phyloP scores from a whole-genome alignment of 139 green algal species.

The Chlamydomonas eustigma region DNA sequence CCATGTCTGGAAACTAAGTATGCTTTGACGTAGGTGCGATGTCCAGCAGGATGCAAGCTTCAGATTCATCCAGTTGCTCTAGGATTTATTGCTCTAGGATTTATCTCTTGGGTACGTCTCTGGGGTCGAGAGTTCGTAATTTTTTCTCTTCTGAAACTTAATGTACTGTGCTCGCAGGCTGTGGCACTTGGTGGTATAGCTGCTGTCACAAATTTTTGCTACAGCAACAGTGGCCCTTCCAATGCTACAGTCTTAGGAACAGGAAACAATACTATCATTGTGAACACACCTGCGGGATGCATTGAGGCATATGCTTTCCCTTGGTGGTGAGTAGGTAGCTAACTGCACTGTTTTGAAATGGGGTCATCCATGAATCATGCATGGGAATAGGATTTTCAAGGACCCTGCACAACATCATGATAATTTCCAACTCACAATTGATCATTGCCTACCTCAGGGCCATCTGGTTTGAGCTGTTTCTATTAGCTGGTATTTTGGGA shows the following conservation, averaged over 20 bases:
- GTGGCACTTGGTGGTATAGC: constrained; percentile 13
- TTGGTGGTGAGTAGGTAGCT: not conserved
- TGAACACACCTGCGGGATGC: not conserved
- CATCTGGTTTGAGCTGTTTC: constrained; percentile 20
- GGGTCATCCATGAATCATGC: too few relatives aligned
- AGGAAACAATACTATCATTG: not conserved
- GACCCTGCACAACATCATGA: too few relatives aligned
- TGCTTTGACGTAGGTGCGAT: not conserved
- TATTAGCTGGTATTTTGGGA: constrained; percentile 13
- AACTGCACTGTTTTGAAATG: too few relatives aligned
- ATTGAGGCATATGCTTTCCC: not conserved
- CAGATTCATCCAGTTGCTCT: constrained; percentile 16
- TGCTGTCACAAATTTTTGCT: constrained; percentile 16
- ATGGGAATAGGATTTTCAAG: too few relatives aligned
- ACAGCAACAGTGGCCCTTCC: not conserved
- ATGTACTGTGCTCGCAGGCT: not conserved
- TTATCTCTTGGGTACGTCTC: constrained; percentile 5
- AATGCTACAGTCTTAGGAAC: not conserved
- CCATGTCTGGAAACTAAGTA: too few relatives aligned
- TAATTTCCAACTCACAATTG: too few relatives aligned
- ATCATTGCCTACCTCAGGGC: too few relatives aligned
- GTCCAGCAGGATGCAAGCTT: constrained; percentile 6
- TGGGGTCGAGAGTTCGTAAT: too few relatives aligned
- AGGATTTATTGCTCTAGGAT: not conserved
- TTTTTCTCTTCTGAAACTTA: not conserved